A percentile compares a stretch with the other conserved stretches of the same genome.
Evolutionary conservation across 164 flowering plant genomes (phyloP).

Genomic region (Brasenia schreberi): DNA sequence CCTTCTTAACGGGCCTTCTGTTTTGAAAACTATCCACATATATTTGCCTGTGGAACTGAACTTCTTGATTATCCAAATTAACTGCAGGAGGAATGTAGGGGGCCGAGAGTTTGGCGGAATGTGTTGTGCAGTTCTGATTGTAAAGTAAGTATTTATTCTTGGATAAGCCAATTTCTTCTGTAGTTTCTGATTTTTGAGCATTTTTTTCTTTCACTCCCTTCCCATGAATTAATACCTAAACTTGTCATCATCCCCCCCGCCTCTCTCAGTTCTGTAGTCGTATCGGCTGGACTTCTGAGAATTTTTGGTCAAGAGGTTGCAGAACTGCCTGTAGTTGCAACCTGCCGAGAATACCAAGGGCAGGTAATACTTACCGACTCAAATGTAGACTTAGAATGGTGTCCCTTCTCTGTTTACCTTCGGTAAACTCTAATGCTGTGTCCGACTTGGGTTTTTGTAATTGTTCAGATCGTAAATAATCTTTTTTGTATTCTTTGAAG

Average conservation of each 20-base stretch:
- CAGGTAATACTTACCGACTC: constrained; percentile 33
- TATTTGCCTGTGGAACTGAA: background rate
- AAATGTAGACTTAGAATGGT: too few species aligned
- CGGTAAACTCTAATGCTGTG: too few species aligned
- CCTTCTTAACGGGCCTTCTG: background rate
- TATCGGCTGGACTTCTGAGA: constrained; percentile 82
- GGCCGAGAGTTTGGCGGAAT: constrained; percentile 92
- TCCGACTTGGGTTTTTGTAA: too few species aligned
- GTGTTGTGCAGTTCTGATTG: constrained; percentile 69
- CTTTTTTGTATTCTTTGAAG: too few species aligned
- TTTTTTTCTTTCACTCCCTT: background rate
- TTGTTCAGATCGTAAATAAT: too few species aligned
- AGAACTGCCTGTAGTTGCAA: constrained; percentile 93
- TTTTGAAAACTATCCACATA: background rate
- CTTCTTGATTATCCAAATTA: background rate
- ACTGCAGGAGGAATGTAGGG: constrained; percentile 66
- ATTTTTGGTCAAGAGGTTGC: constrained; percentile 82
- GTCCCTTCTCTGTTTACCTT: too few species aligned
- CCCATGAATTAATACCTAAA: background rate
- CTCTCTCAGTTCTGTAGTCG: constrained; percentile 56
- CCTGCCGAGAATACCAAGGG: constrained; percentile 65
- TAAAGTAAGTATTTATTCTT: constrained; percentile 36
- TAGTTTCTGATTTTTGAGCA: background rate
- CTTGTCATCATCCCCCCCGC: background rate
- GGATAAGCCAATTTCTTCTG: background rate